Conservation (phyloP, 768 basidiomycete species). For the Panaeolus cyanescens region DNA sequence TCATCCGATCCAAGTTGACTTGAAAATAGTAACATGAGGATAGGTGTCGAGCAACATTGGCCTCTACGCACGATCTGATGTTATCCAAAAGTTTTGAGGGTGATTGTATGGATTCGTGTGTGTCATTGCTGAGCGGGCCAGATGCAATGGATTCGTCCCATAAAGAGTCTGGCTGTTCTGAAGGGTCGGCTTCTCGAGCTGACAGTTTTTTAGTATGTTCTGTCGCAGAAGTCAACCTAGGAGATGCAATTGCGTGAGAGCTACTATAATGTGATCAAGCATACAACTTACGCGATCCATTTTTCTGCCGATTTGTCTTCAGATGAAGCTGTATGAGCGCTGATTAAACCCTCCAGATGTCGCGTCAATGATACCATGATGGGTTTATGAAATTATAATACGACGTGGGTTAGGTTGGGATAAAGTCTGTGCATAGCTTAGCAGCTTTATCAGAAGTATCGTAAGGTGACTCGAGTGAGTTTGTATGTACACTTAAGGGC, state of each 20-base stretch:
- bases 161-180: background rate
- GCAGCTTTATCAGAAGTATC: background rate
- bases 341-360: background rate
- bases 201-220: background rate
- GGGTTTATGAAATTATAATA: too few species aligned
- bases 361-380: background rate
- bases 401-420: too few species aligned
- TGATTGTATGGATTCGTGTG: background rate
- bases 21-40: background rate
- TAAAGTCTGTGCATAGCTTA: too few species aligned
- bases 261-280: too few species aligned
- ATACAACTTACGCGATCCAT: background rate
- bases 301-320: background rate
- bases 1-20: slow-evolving; percentile 22
- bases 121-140: background rate
- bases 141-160: background rate
- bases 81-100: background rate
- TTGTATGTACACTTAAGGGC: too few species aligned
- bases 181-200: background rate
- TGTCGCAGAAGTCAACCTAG: background rate
- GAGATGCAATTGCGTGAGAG: background rate
- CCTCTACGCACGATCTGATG: background rate
- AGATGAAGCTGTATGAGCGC: background rate
- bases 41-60: background rate
- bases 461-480: background rate